Conservation (phyloP, 1,139 yeast genomes). For the Geotrichum histeridarum region DNA sequence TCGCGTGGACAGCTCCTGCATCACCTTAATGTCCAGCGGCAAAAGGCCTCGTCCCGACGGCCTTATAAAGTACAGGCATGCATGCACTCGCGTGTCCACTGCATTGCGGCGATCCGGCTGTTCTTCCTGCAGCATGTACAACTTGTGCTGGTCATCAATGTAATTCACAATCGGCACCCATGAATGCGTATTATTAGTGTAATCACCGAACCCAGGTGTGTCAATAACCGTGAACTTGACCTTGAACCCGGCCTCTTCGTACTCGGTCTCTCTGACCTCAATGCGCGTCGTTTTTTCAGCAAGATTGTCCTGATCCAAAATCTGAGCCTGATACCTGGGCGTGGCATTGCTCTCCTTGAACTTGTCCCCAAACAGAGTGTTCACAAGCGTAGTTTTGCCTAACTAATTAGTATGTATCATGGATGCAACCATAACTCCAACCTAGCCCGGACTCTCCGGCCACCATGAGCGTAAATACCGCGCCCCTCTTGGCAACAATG, state of each 20-base stretch:
- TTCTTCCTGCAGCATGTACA: constrained; percentile 58
- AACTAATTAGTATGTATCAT: background rate
- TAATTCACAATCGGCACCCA: constrained; percentile 57
- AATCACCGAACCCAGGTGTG: constrained; percentile 80
- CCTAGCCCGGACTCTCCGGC: constrained; percentile 93
- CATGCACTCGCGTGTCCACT: constrained; percentile 63
- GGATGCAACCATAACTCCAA: background rate
- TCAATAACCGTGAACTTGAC: constrained; percentile 54
- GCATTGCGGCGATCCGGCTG: constrained; percentile 57
- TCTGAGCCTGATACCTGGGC: constrained; percentile 3
- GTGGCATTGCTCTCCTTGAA: constrained; percentile 40
- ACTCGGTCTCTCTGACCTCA: constrained; percentile 40
- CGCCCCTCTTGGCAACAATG: constrained; percentile 72
- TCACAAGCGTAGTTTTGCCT: constrained; percentile 69
- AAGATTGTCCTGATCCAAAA: constrained; percentile 31
- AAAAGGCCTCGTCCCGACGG: constrained; percentile 53
- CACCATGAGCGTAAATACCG: constrained; percentile 82
- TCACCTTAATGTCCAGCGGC: constrained; percentile 59
- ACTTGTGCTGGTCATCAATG: constrained; percentile 57
- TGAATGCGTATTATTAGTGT: constrained; percentile 51
- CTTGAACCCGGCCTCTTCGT: constrained; percentile 50
- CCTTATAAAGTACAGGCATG: constrained; percentile 64
- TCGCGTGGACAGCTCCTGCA: constrained; percentile 59
- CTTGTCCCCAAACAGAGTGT: constrained; percentile 58
- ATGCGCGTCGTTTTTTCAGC: constrained; percentile 40